Base-by-base conservation (phyloP, 257 asterid genomes). In the Jacaranda mimosifolia region DNA sequence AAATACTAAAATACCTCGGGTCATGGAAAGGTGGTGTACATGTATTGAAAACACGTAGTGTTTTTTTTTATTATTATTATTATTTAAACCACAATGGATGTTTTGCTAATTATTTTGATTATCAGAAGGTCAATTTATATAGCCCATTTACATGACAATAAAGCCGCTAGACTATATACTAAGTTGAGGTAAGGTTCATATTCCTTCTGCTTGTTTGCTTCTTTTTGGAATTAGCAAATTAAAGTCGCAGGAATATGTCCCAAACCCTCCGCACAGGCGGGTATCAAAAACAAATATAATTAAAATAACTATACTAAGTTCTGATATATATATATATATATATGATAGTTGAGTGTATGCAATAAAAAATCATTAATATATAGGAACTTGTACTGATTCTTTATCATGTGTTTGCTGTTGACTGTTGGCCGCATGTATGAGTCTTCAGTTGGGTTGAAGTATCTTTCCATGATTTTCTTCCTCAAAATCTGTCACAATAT, bases 381-480 rank as follows among this genome's bases (percentile, higher is more conserved):
- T 26, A 26, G 32, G 32, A 26, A 26, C 1, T 65, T 67, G 18
- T 72, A 66, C 63, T 64, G 79, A 68, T 63, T 79, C 70, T 73
- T 76, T 4, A 60, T 46, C 58, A 0, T 14, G 21, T 66, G 68
- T 58, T 26, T 26, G 32, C 2, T 26, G 32, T 26, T 26, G 32
- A 26, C 32, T 72, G 19, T 48, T 21, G 72, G 19, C 73, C 7
- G 63, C 63, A 26, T 26, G 43, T 73, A 26, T 6, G 64, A 49
- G 78, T 78, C 87, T 85, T 95, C 89, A 96, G 92, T 96, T 91
- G 74, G 96, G 35, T 80, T 96, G 98, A 74, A 93, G 97, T 80
- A 91, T 88, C 85, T 89, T 90, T 75, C 91, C 98, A 19, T 82
- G 89, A 72, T 73, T 84, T 82, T 91, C 87, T 58, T 96, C 99